Evolutionary conservation across 768 basidiomycete genomes (phyloP), one percentile per base, ranked within the genome.

Genomic region (Megacollybia marginata): DNA sequence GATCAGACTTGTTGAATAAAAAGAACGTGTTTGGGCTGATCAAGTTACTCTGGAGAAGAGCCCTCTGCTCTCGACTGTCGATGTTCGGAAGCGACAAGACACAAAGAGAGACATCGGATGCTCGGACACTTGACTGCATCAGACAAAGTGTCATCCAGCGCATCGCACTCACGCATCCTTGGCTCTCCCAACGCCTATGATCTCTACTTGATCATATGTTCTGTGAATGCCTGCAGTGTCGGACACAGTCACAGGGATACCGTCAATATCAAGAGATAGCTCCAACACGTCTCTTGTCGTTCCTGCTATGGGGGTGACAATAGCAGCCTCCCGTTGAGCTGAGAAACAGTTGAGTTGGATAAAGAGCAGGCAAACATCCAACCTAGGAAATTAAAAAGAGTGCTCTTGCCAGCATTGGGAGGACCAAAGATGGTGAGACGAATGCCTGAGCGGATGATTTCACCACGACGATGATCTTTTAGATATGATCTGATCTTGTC

Each of bases 381-480:
- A 85, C 92, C 88, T 11, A 95, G 70, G 61, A 83, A 91, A 59
- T 95, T 95, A 44, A 92, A 73, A 16, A 92, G 63, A 58, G 85
- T 89, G 59, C 89, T 92, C 68, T 95, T 96, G n/a, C 92, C 93
- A 1, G 87, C 91, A 57, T 96, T 96, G 0, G 93, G 89, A 19
- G 92, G 90, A 1, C 92, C 92, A 59, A 93, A 92, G 35, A 96
- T 93, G 12, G 88, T 85, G 9, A 95, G 71, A 42, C 80, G 82
- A 44, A 94, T 78, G 2, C 92, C 93, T 1, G 82, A 79, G 11
- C 90, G 82, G 52, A 93, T 69, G 46, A 95, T 82, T 62, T 95
- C 92, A 0, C 92, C 91, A 33, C 85, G 74, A 16, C 84, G 78
- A 44, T 77, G 80, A 63, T 93, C 91, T 5, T 74, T 63, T 1